These are phyloP conservation scores for Zasmidium angulare DNA, from an alignment of 2,329 filamentous ascomycete genomes.

Conservation along the genomic window DNA sequence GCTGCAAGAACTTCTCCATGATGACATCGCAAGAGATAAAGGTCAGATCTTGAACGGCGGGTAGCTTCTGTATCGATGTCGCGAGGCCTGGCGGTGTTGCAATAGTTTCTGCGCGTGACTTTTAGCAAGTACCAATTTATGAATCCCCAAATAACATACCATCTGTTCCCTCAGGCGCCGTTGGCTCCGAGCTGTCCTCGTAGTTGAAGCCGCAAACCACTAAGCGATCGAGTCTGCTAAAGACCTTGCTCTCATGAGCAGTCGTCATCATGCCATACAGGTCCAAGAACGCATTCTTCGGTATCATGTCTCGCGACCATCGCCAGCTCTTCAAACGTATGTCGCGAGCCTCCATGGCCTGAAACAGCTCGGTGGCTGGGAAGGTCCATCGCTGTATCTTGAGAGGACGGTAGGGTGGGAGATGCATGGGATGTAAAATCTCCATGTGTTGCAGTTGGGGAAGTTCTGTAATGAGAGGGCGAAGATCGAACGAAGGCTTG, in stretches of 20 bases:
- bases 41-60: constrained; percentile 64
- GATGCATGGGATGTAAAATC: constrained; percentile 69
- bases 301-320: constrained; percentile 50
- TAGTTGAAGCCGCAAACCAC: constrained; percentile 52
- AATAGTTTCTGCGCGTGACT: background rate
- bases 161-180: constrained; percentile 38
- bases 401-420: constrained; percentile 63
- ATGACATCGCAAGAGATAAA: constrained; percentile 75
- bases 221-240: constrained; percentile 56
- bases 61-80: constrained; percentile 58
- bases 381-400: constrained; percentile 62
- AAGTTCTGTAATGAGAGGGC: constrained; percentile 61
- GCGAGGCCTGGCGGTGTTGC: constrained; percentile 31
- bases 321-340: constrained; percentile 52
- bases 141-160: no score
- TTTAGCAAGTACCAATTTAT: background rate
- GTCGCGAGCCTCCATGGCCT: constrained; percentile 56
- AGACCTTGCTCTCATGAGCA: constrained; percentile 43
- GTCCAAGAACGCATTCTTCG: constrained; percentile 15
- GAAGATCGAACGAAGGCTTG: constrained; percentile 56
- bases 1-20: constrained; percentile 65
- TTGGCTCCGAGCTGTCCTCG: constrained; percentile 29
- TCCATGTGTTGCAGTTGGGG: constrained; percentile 69
- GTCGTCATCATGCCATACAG: constrained; percentile 33
- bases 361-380: constrained; percentile 64